Percentiles rank a stretch among this genome's conserved stretches.
These are phyloP conservation scores for Aspergillus novoparasiticus DNA, from an alignment of 2,329 filamentous ascomycete species.

Conservation along the genomic window DNA sequence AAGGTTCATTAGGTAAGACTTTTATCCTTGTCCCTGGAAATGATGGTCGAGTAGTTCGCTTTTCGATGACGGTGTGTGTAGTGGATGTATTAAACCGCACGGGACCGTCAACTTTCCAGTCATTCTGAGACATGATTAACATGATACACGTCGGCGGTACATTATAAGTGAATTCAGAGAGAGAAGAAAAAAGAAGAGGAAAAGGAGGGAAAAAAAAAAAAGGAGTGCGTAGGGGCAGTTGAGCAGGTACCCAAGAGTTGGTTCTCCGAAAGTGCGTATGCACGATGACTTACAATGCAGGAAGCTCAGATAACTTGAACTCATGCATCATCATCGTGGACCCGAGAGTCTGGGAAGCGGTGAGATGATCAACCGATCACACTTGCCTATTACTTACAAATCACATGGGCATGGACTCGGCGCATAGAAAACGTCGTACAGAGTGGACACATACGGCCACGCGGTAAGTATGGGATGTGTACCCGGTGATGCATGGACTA, in stretches of 20 bases:
- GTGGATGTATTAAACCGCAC: background rate
- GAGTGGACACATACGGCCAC: background rate
- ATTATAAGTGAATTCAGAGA: background rate
- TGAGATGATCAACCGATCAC: slow-evolving; percentile 19
- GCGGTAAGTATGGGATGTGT: slow-evolving; percentile 3
- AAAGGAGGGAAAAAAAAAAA: background rate
- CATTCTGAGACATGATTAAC: background rate
- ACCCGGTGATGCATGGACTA: slow-evolving; percentile 1
- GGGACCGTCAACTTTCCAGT: background rate
- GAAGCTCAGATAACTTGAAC: slow-evolving; percentile 1
- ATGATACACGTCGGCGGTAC: background rate
- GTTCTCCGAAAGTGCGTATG: background rate
- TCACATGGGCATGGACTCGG: slow-evolving; percentile 9
- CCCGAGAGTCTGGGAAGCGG: slow-evolving; percentile 23
- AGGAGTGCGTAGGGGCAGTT: background rate
- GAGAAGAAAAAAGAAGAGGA: background rate
- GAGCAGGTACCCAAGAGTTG: background rate
- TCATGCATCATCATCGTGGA: slow-evolving; percentile 11
- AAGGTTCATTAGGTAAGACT: slow-evolving; percentile 5
- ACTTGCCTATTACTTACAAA: slow-evolving; percentile 4
- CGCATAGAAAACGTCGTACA: background rate
- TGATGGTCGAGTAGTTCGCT: background rate
- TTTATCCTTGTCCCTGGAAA: background rate
- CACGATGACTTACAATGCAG: slow-evolving; percentile 4
- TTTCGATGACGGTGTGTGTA: background rate